Evolutionary conservation across 2,329 filamentous ascomycete genomes (phyloP).

Genomic region (Tolypocladium nubicola): DNA sequence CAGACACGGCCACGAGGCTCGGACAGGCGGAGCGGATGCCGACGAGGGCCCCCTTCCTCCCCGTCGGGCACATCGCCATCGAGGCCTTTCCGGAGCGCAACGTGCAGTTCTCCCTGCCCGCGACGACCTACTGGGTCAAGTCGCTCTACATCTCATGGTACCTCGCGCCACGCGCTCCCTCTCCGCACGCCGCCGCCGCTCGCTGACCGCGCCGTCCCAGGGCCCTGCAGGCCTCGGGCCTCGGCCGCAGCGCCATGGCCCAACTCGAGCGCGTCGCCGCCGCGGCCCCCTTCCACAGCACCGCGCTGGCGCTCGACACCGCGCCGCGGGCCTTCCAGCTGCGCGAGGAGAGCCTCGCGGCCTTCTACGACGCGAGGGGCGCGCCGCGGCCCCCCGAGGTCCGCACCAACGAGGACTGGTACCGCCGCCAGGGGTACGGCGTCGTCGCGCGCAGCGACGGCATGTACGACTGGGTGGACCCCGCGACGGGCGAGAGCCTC

Average conservation of each 20-base stretch:
- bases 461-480: constrained; percentile 9
- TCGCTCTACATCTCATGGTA: constrained; percentile 28
- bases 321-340: constrained; percentile 16
- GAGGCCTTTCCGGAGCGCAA: constrained; percentile 21
- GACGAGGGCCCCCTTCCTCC: constrained; percentile 18
- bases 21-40: constrained; percentile 17
- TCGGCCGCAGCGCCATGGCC: constrained; percentile 24
- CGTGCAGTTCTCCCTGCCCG: constrained; percentile 17
- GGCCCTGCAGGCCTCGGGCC: constrained; percentile 23
- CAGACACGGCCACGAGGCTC: constrained; percentile 22
- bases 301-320: constrained; percentile 25
- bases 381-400: constrained; percentile 14
- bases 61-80: constrained; percentile 30
- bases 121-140: constrained; percentile 26
- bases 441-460: constrained; percentile 6
- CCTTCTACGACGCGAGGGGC: constrained; percentile 16
- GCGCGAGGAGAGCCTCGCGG: constrained; percentile 10
- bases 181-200: too few relatives aligned
- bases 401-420: constrained; percentile 19
- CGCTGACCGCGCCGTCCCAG: neutral
- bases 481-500: constrained; percentile 3
- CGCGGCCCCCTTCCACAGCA: constrained; percentile 19
- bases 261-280: constrained; percentile 20
- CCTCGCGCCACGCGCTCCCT: neutral
- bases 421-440: constrained; percentile 15